Evolutionary conservation across 2,329 filamentous ascomycete genomes (phyloP).

Genomic region (Septoria linicola): DNA sequence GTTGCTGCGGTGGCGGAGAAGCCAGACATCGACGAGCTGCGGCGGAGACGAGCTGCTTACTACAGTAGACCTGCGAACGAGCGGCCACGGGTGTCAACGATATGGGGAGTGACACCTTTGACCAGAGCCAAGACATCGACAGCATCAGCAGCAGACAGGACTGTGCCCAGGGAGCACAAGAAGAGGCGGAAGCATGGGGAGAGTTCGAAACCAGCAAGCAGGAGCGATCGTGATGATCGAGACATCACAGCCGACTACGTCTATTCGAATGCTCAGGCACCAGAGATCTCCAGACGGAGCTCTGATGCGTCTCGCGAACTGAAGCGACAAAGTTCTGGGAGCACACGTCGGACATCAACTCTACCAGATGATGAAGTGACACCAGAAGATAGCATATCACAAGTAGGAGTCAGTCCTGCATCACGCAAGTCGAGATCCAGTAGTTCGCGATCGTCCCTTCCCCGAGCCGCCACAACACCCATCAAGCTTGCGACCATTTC

Average conservation of each 20-base stretch:
- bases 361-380: constrained; percentile 29
- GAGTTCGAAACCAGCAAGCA: constrained; percentile 13
- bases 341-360: constrained; percentile 15
- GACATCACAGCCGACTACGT: constrained; percentile 19
- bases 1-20: constrained; percentile 28
- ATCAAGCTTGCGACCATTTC: constrained; percentile 27
- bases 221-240: neutral
- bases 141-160: neutral
- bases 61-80: constrained; percentile 23
- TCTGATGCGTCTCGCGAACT: neutral
- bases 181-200: constrained; percentile 9
- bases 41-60: constrained; percentile 42
- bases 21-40: constrained; percentile 43
- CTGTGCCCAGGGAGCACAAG: constrained; percentile 1
- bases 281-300: neutral
- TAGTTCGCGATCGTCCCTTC: constrained; percentile 19
- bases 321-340: constrained; percentile 14
- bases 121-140: constrained; percentile 12
- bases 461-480: constrained; percentile 24
- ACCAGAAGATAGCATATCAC: constrained; percentile 37
- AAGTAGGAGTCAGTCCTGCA: constrained; percentile 23
- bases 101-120: constrained; percentile 1
- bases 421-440: constrained; percentile 4
- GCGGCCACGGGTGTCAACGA: constrained; percentile 14
- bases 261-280: constrained; percentile 2